These are phyloP conservation scores for Mortierella sp. DNA, from an alignment of 371 early-diverging fungal genomes.

Conservation along the genomic window DNA sequence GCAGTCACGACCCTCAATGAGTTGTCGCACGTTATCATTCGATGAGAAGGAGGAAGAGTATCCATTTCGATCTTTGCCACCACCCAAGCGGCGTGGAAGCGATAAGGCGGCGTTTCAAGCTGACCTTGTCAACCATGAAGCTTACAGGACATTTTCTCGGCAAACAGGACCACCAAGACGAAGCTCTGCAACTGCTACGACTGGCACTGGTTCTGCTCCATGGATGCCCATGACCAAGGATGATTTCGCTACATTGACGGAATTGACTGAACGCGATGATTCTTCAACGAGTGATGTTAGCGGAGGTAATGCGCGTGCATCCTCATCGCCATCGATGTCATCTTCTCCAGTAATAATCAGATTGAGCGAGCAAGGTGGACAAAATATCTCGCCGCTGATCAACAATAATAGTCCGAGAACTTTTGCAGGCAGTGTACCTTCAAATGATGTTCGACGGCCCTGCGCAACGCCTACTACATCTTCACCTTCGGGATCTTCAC, in stretches of 20 bases:
- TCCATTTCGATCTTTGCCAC: slow-evolving; percentile 27
- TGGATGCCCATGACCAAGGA: not conserved
- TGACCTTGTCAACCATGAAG: not conserved
- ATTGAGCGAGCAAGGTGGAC: slow-evolving; percentile 38
- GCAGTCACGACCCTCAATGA: not conserved
- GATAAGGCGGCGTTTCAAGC: not conserved
- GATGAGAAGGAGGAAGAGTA: slow-evolving; percentile 14
- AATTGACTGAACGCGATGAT: not conserved
- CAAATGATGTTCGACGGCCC: slow-evolving; percentile 27
- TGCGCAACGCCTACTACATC: slow-evolving; percentile 15
- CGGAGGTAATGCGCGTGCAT: not conserved
- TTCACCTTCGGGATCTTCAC: slow-evolving; percentile 12
- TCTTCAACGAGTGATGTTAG: not conserved
- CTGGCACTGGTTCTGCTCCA: not conserved
- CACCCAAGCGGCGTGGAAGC: slow-evolving; percentile 39
- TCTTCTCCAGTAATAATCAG: slow-evolving; percentile 50
- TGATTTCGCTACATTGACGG: not conserved
- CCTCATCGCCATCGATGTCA: not conserved
- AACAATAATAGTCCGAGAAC: slow-evolving; percentile 13
- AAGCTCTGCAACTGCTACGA: slow-evolving; percentile 37
- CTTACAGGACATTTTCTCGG: not conserved
- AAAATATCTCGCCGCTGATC: slow-evolving; percentile 39
- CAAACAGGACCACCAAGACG: slow-evolving; percentile 23
- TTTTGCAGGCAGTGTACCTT: slow-evolving; percentile 22
- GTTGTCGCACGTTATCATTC: not conserved